Base-by-base conservation (phyloP, 768 basidiomycete species). In the Lactifluus rugatus region DNA sequence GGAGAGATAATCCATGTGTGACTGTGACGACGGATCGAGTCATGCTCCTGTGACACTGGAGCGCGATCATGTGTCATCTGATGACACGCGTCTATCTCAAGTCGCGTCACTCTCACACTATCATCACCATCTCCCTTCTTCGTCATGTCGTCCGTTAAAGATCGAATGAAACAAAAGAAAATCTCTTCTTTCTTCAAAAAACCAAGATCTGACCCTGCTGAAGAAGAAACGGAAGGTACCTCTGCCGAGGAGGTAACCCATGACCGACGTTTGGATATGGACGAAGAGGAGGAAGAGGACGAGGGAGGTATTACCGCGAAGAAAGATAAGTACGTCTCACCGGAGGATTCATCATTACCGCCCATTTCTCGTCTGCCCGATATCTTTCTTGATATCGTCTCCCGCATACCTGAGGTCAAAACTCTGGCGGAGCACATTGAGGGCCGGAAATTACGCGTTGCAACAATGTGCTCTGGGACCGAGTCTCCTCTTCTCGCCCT, bases 391-490 rank as follows among this genome's bases (percentile, higher is more conserved):
- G 85, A 93, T 70, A 76, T 93, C 44, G 78, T 90, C 61, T 72
- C 77, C 48, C 81, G 75, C 64, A 78, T 84, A 41, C 81, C 86
- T 13, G 74, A 82, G 54, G 81, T 91, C 61, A 80, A 82, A 66
- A 73, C 74, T 2, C 82, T 90, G 42, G 84, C 80, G 17, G 76
- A 84, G 64, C 84, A 76, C 46, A 72, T 90, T 48, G 71, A 78
- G 57, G 92, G 93, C 2, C 81, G 93, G 58, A 92, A 88, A 66
- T 75, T 97, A 69, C 87, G 93, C 70, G 82, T 97, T 58, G 94
- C 93, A 4, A 97, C 94, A 11, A 97, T 97, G 94, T 96, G 88
- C 72, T 95, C 93, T 42, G 94, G 94, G 25, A 97, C 94, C 6
- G 94, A 97, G 68, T 92, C 91, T 2, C 94, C 94, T 51, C 79